These are phyloP conservation scores for Pelargonium nanum DNA, from an alignment of 345 rosid genomes.

Conservation along the genomic window DNA sequence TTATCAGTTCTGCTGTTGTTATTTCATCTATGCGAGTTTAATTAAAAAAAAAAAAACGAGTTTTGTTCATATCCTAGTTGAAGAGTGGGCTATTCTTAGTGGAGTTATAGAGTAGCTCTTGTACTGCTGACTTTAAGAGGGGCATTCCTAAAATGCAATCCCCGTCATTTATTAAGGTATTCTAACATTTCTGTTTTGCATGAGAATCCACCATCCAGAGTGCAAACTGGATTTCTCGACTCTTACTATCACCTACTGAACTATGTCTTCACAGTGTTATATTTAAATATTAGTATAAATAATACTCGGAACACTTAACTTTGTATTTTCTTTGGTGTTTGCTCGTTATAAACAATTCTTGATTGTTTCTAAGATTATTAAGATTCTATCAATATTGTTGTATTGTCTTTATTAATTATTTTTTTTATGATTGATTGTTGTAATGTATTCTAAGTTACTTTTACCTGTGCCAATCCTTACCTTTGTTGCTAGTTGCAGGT, in stretches of 20 bases:
- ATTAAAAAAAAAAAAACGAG: background rate
- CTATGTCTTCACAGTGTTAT: too few species aligned
- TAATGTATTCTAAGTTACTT: background rate
- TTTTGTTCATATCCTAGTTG: background rate
- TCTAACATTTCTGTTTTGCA: too few species aligned
- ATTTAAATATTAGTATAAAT: background rate
- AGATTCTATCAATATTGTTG: background rate
- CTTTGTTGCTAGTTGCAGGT: constrained; percentile 1
- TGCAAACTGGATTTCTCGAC: too few species aligned
- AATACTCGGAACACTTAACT: background rate
- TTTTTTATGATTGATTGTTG: too few species aligned
- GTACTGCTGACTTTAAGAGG: too few species aligned
- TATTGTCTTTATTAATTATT: too few species aligned
- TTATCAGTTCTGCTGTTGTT: background rate
- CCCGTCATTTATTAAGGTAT: too few species aligned
- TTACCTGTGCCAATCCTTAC: background rate
- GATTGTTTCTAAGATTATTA: background rate
- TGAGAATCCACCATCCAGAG: too few species aligned
- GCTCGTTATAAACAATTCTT: background rate
- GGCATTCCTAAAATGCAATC: too few species aligned
- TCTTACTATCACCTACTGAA: too few species aligned
- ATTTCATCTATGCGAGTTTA: background rate
- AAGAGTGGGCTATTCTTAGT: too few species aligned
- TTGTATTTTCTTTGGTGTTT: background rate
- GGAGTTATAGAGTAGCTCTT: too few species aligned